Base-by-base conservation (phyloP, 225 moss, liverwort and hornwort genomes). In the Marchantia paleacea region DNA sequence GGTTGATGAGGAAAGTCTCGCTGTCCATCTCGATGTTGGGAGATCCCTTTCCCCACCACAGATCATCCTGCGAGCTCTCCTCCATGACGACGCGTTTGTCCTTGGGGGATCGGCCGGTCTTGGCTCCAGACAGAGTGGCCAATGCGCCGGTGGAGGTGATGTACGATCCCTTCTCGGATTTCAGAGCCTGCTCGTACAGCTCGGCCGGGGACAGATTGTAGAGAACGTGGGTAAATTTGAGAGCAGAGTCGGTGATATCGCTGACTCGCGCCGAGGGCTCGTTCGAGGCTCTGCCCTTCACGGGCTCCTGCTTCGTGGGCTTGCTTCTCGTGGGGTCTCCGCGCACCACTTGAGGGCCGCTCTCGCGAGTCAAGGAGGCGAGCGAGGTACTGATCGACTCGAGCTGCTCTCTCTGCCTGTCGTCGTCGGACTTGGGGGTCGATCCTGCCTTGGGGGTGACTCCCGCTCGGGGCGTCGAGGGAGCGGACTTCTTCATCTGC, bases 11-110 rank as follows among this genome's bases (percentile, higher is more conserved):
- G 61, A 97, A 97, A 13, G 97, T 97, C 75, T 97, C 97, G 75
- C 93, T 91, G 83, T 97, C 97, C 94, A 97, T 97, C 82, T 97
- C 94, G 66, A 97, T 94, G 75, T 97, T 97, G 10, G 94, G 97
- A 48, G 97, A 97, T 77, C 94, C 97, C 80, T 99, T 99, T 83
- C 97, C 97, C 97, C 97, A 99, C 97, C 97, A 99, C 88, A 95
- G 79, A 79, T 90, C 95, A 64, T 86, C 82, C 86, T 91, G 81
- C 10, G 92, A 90, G 39, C 86, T 89, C 63, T 90, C 92, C 74
- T 99, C 97, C 75, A 79, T 79, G 7, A 99, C 97, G 48, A 99
- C 97, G 73, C 97, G 95, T 85, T 99, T 99, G 81, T 99, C 97
- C 88, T 99, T 99, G 0, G 97, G 97, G 76, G 95, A 99, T 84